Evolutionary conservation across 192 early-diverging fungal genomes (phyloP), one percentile per base, ranked within the genome.

Genomic region (Geosiphon pyriformis): DNA sequence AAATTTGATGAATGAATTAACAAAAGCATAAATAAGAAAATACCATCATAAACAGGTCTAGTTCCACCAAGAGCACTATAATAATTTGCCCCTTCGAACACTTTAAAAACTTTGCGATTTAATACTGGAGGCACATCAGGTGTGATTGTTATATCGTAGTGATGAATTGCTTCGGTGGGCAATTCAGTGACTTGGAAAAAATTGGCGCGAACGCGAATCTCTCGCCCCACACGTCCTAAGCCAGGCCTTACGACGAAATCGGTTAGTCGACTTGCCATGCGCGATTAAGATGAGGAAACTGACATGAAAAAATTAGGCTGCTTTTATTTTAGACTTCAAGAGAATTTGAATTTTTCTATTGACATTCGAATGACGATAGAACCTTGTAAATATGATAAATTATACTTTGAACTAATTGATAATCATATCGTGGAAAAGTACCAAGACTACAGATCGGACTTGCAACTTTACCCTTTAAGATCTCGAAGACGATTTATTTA

Each of bases 111-210:
- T 11, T 82, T 73, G 7, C 90, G 66, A 68, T 89, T 87, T 34
- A 94, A 86, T 3, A 84, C 80, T 2, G 88, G 85, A 12, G 92
- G 92, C 18, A 91, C 90, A 57, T 91, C 85, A 6, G 92, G 90
- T 1, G 72, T 74, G 29, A 97, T 87, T 0, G 79, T 80, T 12
- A 98, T 79, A 74, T 94, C 91, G 76, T 95, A 98, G 64, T 96
- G 95, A 72, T 89, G 81, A n/a, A 98, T 82, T 3, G 84, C 83
- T 0, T 68, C 76, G 17, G 81, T 70, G 2, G 88, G 85, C 15
- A 90, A 81, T 25, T 79, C 76, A 29, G 70, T 74, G 31, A 98
- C 72, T 56, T 89, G 85, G 68, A 94, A 91, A 68, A 90, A 91
- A 75, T 98, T 98, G 23, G 81, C 76, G 0, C 76, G 52, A 4